Evolutionary conservation across 805 yeast species (phyloP).

Genomic region (Saturnispora diversa): DNA sequence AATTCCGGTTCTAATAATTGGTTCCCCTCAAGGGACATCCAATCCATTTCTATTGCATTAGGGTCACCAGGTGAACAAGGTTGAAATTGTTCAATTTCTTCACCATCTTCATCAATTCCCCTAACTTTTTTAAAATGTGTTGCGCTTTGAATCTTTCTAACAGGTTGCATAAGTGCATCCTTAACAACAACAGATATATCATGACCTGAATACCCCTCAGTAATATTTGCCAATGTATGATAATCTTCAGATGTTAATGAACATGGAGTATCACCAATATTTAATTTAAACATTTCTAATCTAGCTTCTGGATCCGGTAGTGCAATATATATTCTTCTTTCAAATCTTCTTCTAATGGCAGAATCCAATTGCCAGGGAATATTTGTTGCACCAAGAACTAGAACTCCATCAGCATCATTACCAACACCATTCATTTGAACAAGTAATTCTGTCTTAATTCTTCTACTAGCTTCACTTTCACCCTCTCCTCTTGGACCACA

Average conservation of each 20-base stretch:
- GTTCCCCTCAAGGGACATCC: constrained; percentile 88
- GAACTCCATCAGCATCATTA: constrained; percentile 83
- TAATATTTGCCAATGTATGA: constrained; percentile 77
- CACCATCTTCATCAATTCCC: constrained; percentile 31
- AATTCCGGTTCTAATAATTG: constrained; percentile 86
- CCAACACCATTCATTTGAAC: constrained; percentile 99
- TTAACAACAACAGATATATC: constrained; percentile 95
- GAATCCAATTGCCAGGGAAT: constrained; percentile 99
- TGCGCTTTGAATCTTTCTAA: constrained; percentile 89
- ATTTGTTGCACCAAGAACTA: constrained; percentile 95
- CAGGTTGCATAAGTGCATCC: constrained; percentile 97
- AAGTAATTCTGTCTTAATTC: constrained; percentile 90
- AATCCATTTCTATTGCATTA: constrained; percentile 79
- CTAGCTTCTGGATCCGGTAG: constrained; percentile 92
- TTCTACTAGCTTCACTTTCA: constrained; percentile 90
- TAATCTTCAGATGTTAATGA: constrained; percentile 64
- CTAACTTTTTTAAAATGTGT: constrained; percentile 77
- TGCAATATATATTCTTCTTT: constrained; percentile 88
- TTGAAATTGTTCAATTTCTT: constrained; percentile 44
- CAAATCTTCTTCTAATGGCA: constrained; percentile 94
- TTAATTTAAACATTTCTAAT: constrained; percentile 86
- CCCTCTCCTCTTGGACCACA: constrained; percentile 99
- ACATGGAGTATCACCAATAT: constrained; percentile 87
- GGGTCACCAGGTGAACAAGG: constrained; percentile 98
- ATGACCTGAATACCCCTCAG: constrained; percentile 96